A percentile compares a stretch with the other conserved stretches of the same genome.
Evolutionary conservation across 1,284 basidiomycete genomes (phyloP).

Genomic region (Apiotrichum sp.): DNA sequence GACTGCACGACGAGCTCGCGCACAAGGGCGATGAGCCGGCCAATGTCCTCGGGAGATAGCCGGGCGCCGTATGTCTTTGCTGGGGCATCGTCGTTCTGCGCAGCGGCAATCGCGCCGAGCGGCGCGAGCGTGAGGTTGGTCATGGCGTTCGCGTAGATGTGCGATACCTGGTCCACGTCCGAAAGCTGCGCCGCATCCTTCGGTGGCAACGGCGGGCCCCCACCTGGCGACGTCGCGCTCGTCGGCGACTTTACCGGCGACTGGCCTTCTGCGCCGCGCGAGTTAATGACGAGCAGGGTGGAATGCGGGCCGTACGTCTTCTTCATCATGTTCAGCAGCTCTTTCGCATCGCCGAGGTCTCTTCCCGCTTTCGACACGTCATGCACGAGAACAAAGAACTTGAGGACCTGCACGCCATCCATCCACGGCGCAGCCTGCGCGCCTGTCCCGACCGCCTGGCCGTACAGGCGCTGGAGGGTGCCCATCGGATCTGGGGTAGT

Average conservation of each 20-base stretch:
- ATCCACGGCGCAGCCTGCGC: constrained; percentile 39
- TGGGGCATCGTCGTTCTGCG: constrained; percentile 7
- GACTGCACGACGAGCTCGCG: constrained; percentile 88
- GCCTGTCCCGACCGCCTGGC: constrained; percentile 26
- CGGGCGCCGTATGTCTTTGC: constrained; percentile 38
- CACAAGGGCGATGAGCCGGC: constrained; percentile 71
- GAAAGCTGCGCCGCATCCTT: constrained; percentile 22
- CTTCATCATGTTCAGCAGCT: constrained; percentile 39
- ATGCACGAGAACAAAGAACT: constrained; percentile 47
- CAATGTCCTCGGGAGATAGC: constrained; percentile 70
- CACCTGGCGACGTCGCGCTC: constrained; percentile 5
- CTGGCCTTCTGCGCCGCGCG: constrained; percentile 14
- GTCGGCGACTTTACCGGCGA: constrained; percentile 8
- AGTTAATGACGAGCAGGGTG: constrained; percentile 45
- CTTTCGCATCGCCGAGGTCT: constrained; percentile 36
- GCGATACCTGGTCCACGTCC: constrained; percentile 26
- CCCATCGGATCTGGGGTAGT: constrained; percentile 38
- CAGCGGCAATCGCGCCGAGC: constrained; percentile 18
- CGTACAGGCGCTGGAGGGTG: constrained; percentile 32
- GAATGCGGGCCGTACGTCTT: constrained; percentile 46
- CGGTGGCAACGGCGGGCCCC: constrained; percentile 25
- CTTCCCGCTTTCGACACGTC: constrained; percentile 37
- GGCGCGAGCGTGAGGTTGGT: constrained; percentile 37
- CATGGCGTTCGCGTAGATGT: constrained; percentile 40
- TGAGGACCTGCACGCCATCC: constrained; percentile 37